Evolutionary conservation across 805 yeast genomes (phyloP).

Genomic region (Metschnikowia continentalis): DNA sequence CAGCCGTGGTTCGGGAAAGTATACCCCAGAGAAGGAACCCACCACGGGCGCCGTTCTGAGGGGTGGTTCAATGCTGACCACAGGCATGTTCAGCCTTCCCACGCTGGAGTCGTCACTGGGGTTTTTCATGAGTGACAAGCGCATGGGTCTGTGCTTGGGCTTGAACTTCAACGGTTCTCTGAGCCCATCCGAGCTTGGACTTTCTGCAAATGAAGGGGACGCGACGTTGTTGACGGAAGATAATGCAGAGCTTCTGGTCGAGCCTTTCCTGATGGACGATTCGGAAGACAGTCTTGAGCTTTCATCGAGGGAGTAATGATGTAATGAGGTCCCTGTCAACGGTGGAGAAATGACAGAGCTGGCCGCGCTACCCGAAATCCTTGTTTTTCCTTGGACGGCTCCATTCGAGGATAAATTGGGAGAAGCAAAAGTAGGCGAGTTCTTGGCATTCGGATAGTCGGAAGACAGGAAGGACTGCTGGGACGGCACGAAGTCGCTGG

Average conservation of each 20-base stretch:
- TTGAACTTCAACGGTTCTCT: conserved; percentile 24
- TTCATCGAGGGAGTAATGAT: not conserved
- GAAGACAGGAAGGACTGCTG: not conserved
- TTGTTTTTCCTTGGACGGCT: not conserved
- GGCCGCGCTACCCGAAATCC: not conserved
- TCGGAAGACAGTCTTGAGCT: not conserved
- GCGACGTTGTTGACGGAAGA: not conserved
- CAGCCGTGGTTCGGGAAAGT: conserved; percentile 17
- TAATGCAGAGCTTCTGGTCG: conserved; percentile 2
- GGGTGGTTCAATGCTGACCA: conserved; percentile 9
- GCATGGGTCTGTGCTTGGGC: conserved; percentile 39
- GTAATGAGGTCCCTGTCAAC: not conserved
- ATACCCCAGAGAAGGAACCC: conserved; percentile 11
- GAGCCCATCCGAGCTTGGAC: conserved; percentile 4
- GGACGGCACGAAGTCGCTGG: not conserved
- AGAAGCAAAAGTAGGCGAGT: conserved; percentile 1
- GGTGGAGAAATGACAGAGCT: conserved; percentile 1
- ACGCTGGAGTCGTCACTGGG: conserved; percentile 4
- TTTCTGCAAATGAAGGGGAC: conserved; percentile 8
- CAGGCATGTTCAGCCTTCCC: not conserved
- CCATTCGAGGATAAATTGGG: not conserved
- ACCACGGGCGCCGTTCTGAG: conserved; percentile 25
- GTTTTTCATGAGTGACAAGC: conserved; percentile 31
- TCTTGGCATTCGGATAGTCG: not conserved
- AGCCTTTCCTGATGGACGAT: not conserved